Evolutionary conservation across 495 filamentous ascomycete genomes (phyloP).

Genomic region (Penicillium longicatenatum): DNA sequence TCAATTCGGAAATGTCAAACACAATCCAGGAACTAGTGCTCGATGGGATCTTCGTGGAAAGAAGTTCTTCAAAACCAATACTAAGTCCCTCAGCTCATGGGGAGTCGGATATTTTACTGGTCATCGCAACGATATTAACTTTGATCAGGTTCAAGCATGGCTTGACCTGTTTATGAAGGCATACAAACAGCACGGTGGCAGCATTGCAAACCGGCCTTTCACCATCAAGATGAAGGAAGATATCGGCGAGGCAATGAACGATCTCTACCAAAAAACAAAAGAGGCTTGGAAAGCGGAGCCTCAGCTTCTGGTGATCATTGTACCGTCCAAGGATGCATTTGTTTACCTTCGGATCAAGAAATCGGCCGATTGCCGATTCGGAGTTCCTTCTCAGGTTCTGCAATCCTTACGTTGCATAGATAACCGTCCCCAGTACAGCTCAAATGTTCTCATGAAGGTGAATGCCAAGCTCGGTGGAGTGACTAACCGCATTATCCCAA

Average conservation of each 20-base stretch:
- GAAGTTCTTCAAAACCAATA: slow-evolving; percentile 68
- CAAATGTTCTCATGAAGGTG: slow-evolving; percentile 91
- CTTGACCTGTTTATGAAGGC: slow-evolving; percentile 57
- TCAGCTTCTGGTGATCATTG: slow-evolving; percentile 70
- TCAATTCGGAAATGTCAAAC: slow-evolving; percentile 54
- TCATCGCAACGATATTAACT: slow-evolving; percentile 40
- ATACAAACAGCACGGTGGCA: slow-evolving; percentile 74
- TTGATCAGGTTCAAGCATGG: slow-evolving; percentile 56
- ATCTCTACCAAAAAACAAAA: slow-evolving; percentile 51
- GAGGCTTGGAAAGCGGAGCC: slow-evolving; percentile 48
- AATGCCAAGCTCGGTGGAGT: slow-evolving; percentile 93
- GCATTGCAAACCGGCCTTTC: slow-evolving; percentile 42
- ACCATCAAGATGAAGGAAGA: slow-evolving; percentile 40
- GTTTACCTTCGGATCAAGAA: slow-evolving; percentile 82
- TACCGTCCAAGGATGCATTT: slow-evolving; percentile 63
- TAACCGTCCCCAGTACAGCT: slow-evolving; percentile 72
- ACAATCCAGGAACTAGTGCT: slow-evolving; percentile 60
- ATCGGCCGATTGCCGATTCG: slow-evolving; percentile 77
- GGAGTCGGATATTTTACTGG: slow-evolving; percentile 60
- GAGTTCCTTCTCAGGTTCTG: slow-evolving; percentile 72
- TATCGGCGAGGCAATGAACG: slow-evolving; percentile 53
- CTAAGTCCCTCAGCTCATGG: slow-evolving; percentile 65
- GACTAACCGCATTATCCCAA: slow-evolving; percentile 53
- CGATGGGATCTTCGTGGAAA: slow-evolving; percentile 85
- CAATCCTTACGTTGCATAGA: slow-evolving; percentile 62